Base-by-base conservation (phyloP, 1,284 basidiomycete genomes). In the Cutaneotrichosporon sp. region DNA sequence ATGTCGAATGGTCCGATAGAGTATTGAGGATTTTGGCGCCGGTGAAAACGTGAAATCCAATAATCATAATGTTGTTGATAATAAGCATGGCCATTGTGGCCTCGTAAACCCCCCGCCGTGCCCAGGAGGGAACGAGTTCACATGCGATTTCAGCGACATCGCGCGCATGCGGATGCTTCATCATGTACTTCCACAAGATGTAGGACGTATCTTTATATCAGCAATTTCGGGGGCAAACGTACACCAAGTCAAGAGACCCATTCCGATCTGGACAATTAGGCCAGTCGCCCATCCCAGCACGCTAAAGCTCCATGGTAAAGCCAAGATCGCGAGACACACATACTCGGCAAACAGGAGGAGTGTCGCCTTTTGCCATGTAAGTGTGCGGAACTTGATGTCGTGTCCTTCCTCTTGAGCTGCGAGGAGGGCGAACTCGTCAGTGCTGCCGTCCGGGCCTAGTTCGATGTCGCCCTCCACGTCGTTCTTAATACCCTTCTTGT, bases 111-210 rank as follows among this genome's bases (percentile, higher is more conserved):
- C 74, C 64, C 26, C 71, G 56, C 18, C 72, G 71, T 84, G 85
- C 21, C 26, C 21, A 63, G 14, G n/a, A 10, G 18, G 69, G 69
- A 66, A 77, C 77, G 49, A 88, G 81, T 46, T 83, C 80, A 34
- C 82, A 81, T 3, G 86, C 87, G 36, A 88, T 85, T 68, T 89
- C 87, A 72, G 86, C 87, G 32, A 88, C 86, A 69, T 88, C 85
- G n/a, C 83, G 82, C 13, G 84, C 77, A 60, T 86, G 83, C 0
- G 87, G 87, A 65, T 89, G 83, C 64, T 80, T 80, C 70, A 89
- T 81, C 74, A 86, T 87, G 76, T 85, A 89, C 61, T 78, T 72
- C 77, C 76, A 79, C 10, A 76, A 65, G n/a, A 71, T 56, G 60
- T 79, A 79, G 13, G 69, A 72, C 1, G 76, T 78, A 68, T 77